phyloP scores from a whole-genome alignment of 306 rosid genomes.

The Aeschynomene evenia region DNA sequence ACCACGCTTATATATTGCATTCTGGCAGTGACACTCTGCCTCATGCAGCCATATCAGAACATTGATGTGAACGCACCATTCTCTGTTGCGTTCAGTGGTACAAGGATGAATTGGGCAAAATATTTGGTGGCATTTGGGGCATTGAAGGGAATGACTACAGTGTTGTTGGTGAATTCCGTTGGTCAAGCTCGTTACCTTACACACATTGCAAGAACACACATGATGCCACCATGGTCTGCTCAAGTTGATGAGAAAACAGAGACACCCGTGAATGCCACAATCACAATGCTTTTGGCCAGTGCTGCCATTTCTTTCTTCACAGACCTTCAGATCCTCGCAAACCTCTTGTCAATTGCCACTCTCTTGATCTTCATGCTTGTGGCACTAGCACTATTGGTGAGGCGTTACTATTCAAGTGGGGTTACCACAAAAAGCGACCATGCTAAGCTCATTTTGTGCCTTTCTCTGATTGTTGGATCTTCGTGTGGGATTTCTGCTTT shows the following conservation, averaged over 20 bases:
- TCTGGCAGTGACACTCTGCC: constrained; percentile 66
- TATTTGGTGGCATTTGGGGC: constrained; percentile 77
- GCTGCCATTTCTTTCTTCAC: constrained; percentile 71
- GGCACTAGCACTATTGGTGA: constrained; percentile 62
- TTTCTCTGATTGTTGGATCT: constrained; percentile 47
- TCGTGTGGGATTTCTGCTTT: constrained; percentile 42
- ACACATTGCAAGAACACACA: constrained; percentile 85
- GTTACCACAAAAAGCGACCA: constrained; percentile 39
- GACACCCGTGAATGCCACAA: constrained; percentile 76
- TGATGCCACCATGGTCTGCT: constrained; percentile 88
- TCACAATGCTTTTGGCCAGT: constrained; percentile 53
- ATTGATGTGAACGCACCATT: constrained; percentile 56
- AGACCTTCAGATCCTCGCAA: constrained; percentile 45
- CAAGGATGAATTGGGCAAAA: constrained; percentile 83
- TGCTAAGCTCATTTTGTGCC: constrained; percentile 41
- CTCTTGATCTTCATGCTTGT: constrained; percentile 78
- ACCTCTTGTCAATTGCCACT: constrained; percentile 72
- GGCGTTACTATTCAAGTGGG: constrained; percentile 61
- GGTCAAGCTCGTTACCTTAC: constrained; percentile 88
- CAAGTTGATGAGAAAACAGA: constrained; percentile 55
- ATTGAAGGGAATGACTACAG: constrained; percentile 85
- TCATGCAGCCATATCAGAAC: constrained; percentile 42
- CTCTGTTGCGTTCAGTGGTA: constrained; percentile 60
- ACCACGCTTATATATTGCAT: constrained; percentile 48
- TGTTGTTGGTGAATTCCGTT: constrained; percentile 56